Percentiles rank a stretch among this genome's conserved stretches.
These are phyloP conservation scores for Stagonosporopsis tanaceti DNA, from an alignment of 2,329 filamentous ascomycete genomes.

Conservation along the genomic window DNA sequence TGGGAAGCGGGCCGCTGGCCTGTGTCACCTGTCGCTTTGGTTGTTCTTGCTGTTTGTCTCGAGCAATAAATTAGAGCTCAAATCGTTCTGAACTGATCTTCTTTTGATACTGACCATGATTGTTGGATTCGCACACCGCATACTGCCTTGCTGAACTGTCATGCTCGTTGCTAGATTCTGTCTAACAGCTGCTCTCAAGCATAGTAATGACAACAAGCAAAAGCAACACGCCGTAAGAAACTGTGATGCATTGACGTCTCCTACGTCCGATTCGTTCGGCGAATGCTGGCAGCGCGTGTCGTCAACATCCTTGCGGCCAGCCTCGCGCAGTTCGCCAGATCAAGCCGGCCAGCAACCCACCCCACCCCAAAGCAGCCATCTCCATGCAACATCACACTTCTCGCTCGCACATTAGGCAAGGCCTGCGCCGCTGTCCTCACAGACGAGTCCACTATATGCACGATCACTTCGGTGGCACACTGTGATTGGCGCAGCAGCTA, in stretches of 20 bases:
- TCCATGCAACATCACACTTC: slow-evolving; percentile 5
- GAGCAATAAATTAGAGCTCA: no score
- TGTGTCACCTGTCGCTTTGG: no score
- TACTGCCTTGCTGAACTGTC: no score
- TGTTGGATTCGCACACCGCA: no score
- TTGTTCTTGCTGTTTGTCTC: not conserved
- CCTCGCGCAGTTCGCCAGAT: slow-evolving; percentile 11
- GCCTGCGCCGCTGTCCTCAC: not conserved
- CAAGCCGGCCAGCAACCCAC: not conserved
- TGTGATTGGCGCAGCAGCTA: slow-evolving; percentile 15
- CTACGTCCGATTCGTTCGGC: not conserved
- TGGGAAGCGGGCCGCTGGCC: not conserved
- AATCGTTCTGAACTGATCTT: no score
- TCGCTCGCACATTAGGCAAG: slow-evolving; percentile 1
- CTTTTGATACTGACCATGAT: no score
- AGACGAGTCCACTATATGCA: slow-evolving; percentile 8
- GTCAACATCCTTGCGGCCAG: slow-evolving; percentile 2
- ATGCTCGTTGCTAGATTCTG: no score
- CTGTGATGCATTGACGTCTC: not conserved
- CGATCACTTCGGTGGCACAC: slow-evolving; percentile 2
- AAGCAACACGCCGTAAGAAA: not conserved
- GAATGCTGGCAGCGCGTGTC: not conserved
- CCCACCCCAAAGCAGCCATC: slow-evolving; percentile 4
- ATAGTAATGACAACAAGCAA: not conserved
- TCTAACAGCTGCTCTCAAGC: not conserved